phyloP scores from a whole-genome alignment of 257 asterid genomes.

The Apocynum venetum region DNA sequence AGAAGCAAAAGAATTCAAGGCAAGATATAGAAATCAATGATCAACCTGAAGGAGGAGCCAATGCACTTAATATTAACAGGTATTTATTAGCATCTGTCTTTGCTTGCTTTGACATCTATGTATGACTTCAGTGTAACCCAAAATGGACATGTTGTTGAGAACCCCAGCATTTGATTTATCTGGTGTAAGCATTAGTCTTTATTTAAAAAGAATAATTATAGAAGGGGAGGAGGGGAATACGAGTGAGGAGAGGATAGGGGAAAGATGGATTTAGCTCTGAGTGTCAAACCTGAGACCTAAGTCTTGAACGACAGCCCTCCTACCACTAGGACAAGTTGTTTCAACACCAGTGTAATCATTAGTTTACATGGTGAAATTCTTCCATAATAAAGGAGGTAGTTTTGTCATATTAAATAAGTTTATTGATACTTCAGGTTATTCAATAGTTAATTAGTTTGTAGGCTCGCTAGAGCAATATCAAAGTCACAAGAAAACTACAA shows the following conservation, averaged over 20 bases:
- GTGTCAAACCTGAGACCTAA: too few species aligned
- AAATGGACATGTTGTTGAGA: neutral
- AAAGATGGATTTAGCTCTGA: too few species aligned
- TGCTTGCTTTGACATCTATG: constrained; percentile 13
- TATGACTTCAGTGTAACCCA: neutral
- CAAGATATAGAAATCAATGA: constrained; percentile 68
- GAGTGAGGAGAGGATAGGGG: too few species aligned
- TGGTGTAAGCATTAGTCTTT: neutral
- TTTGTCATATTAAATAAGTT: neutral
- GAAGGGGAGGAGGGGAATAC: too few species aligned
- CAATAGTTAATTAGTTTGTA: neutral
- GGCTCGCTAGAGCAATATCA: neutral
- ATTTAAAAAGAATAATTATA: too few species aligned
- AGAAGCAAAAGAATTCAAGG: constrained; percentile 39
- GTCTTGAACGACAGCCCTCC: too few species aligned
- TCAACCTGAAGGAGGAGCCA: constrained; percentile 91
- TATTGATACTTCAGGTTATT: neutral
- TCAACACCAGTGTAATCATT: neutral
- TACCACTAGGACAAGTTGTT: too few species aligned
- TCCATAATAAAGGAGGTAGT: neutral
- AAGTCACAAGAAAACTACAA: neutral
- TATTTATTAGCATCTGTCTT: constrained; percentile 21
- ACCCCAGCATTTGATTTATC: neutral
- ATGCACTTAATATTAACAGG: constrained; percentile 94
- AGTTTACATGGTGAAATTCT: neutral